Evolutionary conservation across 108 stramenopile species (phyloP), one percentile per base, ranked within the genome.

Genomic region (Skeletonema costatum): DNA sequence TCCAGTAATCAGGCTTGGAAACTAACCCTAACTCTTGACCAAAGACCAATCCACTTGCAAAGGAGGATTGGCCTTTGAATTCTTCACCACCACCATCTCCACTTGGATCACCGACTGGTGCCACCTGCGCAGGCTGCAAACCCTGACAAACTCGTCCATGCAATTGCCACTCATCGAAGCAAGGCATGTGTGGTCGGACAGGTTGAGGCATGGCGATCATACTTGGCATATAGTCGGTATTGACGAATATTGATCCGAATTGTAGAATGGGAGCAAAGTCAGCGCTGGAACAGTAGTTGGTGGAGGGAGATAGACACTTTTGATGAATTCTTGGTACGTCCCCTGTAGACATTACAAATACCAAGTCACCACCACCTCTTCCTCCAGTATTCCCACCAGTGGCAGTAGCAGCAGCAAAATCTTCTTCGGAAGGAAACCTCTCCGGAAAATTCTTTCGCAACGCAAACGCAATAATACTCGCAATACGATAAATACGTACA

Each of bases 121-220:
- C 17, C 36, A 32, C 30, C 70, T 33, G 17, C 46, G 59, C 38
- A 16, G 80, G 80, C 36, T 46, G 35, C 10, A 81, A 58, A 60
- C 66, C 74, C 10, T 53, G 19, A 53, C 70, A 76, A 17, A 76
- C 25, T 16, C 9, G 58, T 12, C 74, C 64, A 2, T 13, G 13
- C 7, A 60, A n/a, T 30, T 83, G 76, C 82, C 72, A 77, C 38
- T 63, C 76, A 60, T 73, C 68, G 48, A 69, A 68, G 21, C 76
- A 83, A 1, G 62, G 70, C 32, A 73, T 48, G 58, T 83, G 71
- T 4, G 64, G 60, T 36, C 76, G 60, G 0, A 82, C 81, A 29
- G 82, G 76, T 51, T 63, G 68, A 3, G 83, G 83, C 80, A 84
- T 81, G 25, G 79, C 66, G 33, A 81, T 81, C 70, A 72, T 71